Evolutionary conservation across 257 asterid genomes (phyloP).

Genomic region (Solanum bulbocastanum): DNA sequence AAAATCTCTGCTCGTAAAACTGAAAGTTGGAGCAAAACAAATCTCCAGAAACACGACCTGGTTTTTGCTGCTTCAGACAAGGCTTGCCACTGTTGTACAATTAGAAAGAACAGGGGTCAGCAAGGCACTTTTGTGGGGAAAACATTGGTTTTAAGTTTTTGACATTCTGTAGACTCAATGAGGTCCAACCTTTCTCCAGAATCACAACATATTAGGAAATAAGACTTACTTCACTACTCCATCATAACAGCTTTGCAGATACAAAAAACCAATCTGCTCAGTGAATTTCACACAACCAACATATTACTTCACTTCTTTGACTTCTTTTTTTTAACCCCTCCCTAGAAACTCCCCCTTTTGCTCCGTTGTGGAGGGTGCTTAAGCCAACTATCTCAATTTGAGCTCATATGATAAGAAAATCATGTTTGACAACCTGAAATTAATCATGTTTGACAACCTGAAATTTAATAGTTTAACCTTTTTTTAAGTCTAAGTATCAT

Average conservation of each 20-base stretch:
- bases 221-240: neutral
- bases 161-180: neutral
- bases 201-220: neutral
- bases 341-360: neutral
- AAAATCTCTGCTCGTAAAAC: constrained; percentile 60
- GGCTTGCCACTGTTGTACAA: constrained; percentile 66
- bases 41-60: constrained; percentile 83
- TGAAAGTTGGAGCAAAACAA: constrained; percentile 72
- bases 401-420: neutral
- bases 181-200: neutral
- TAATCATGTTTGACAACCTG: neutral
- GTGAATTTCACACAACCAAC: neutral
- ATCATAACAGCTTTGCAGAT: neutral
- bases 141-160: neutral
- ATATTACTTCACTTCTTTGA: neutral
- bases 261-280: neutral
- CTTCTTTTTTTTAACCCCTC: neutral
- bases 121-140: constrained; percentile 1
- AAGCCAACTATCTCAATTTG: neutral
- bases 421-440: neutral
- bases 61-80: constrained; percentile 78
- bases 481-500: neutral
- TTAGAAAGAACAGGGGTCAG: constrained; percentile 16
- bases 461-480: neutral
- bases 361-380: neutral